Conservation (phyloP, 2,329 filamentous ascomycete species). For the Aspergillus transmontanensis region DNA sequence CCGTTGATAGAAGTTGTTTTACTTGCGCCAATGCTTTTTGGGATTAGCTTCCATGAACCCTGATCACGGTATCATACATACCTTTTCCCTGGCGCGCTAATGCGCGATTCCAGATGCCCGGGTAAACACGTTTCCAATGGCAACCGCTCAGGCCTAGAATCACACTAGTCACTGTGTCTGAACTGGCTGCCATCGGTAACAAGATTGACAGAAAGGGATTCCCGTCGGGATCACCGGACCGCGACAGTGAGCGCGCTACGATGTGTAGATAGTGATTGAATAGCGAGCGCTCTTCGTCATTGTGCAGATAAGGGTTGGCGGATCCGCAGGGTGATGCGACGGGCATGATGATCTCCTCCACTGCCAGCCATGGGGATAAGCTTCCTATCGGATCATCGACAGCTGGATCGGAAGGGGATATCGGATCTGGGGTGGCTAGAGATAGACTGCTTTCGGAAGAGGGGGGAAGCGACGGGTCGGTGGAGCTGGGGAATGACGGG, state of each 20-base stretch:
- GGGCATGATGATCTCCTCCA: constrained; percentile 6
- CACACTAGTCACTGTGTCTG: constrained; percentile 30
- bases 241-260: constrained; percentile 27
- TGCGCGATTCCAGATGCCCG: constrained; percentile 29
- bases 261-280: constrained; percentile 34
- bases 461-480: constrained; percentile 5
- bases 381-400: constrained; percentile 18
- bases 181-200: constrained; percentile 29
- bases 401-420: constrained; percentile 11
- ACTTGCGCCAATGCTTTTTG: constrained; percentile 27
- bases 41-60: background rate
- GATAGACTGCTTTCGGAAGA: constrained; percentile 10
- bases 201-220: constrained; percentile 31
- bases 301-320: constrained; percentile 24
- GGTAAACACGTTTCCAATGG: constrained; percentile 33
- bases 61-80: constrained; percentile 5
- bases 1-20: constrained; percentile 20
- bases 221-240: constrained; percentile 22
- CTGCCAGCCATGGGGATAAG: constrained; percentile 17
- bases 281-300: constrained; percentile 29
- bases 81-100: constrained; percentile 29
- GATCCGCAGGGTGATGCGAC: constrained; percentile 16
- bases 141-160: constrained; percentile 31
- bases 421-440: constrained; percentile 4
- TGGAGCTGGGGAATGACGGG: constrained; percentile 5